A percentile compares a stretch with the other conserved stretches of the same genome.
Conservation (phyloP, 352 stramenopile species). For the Globisporangium carolinianum region DNA sequence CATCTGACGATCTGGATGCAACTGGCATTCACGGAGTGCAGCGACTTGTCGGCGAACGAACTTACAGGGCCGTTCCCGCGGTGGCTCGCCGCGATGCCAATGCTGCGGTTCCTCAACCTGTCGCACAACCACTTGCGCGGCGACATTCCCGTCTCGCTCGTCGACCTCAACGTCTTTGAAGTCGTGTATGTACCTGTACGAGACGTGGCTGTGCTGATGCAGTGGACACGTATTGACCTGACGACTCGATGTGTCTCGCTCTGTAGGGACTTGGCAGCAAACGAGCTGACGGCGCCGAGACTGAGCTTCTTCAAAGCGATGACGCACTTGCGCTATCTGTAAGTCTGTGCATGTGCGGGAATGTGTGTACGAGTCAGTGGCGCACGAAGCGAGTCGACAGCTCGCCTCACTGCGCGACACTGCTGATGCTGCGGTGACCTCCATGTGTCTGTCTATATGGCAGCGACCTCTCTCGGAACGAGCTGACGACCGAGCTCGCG, state of each 20-base stretch:
- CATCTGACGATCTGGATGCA: too few relatives aligned
- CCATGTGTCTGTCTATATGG: too few relatives aligned
- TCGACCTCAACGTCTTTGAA: conserved; percentile 53
- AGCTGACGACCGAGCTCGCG: conserved; percentile 26
- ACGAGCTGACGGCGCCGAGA: conserved; percentile 22
- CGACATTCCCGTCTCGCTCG: conserved; percentile 38
- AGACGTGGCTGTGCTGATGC: too few relatives aligned
- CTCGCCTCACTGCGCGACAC: too few relatives aligned
- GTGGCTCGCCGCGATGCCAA: conserved; percentile 59
- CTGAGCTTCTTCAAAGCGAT: conserved; percentile 32
- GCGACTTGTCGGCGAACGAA: conserved; percentile 48
- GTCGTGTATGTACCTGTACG: conserved; percentile 27
- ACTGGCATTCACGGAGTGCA: conserved; percentile 6
- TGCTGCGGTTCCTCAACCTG: conserved; percentile 58
- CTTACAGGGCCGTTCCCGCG: conserved; percentile 42
- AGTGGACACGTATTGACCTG: too few relatives aligned
- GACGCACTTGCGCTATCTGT: conserved; percentile 31
- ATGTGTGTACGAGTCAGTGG: too few relatives aligned
- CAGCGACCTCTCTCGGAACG: conserved; percentile 41
- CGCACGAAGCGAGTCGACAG: too few relatives aligned
- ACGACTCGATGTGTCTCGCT: not conserved
- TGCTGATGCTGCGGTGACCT: too few relatives aligned
- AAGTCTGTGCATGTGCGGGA: not conserved
- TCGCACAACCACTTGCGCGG: conserved; percentile 35
- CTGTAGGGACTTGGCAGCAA: conserved; percentile 30